Percentiles rank a stretch among this genome's conserved stretches.
These are phyloP conservation scores for Vitis labrusca DNA, from an alignment of 164 flowering plant genomes.

Conservation along the genomic window DNA sequence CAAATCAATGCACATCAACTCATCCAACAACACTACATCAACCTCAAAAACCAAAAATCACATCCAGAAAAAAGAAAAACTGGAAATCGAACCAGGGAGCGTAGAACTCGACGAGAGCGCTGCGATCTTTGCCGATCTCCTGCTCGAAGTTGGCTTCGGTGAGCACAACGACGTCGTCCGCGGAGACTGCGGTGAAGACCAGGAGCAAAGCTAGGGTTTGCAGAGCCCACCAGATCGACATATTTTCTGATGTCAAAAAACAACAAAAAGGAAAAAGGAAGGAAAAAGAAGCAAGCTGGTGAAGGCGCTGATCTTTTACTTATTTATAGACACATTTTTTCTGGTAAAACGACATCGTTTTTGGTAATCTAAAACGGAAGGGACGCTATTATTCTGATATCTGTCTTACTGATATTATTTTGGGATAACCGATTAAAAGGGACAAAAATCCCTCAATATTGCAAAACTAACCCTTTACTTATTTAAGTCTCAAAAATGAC, in stretches of 20 bases:
- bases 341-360: no score
- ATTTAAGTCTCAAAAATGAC: no score
- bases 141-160: slow-evolving; percentile 39
- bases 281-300: background rate
- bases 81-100: slow-evolving; percentile 75
- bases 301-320: no score
- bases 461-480: no score
- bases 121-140: slow-evolving; percentile 87
- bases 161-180: slow-evolving; percentile 40
- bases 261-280: background rate
- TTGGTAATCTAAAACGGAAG: background rate
- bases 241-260: no score
- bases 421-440: no score
- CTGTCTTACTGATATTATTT: background rate
- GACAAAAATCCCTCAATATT: no score
- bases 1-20: no score
- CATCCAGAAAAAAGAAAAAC: background rate
- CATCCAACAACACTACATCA: background rate
- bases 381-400: background rate
- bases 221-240: background rate
- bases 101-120: slow-evolving; percentile 94
- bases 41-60: background rate
- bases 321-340: no score
- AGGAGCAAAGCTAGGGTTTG: background rate
- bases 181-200: slow-evolving; percentile 15